These are phyloP conservation scores for Coix lacrymajobi DNA, from an alignment of 176 grass and related monocot species.

Conservation along the genomic window DNA sequence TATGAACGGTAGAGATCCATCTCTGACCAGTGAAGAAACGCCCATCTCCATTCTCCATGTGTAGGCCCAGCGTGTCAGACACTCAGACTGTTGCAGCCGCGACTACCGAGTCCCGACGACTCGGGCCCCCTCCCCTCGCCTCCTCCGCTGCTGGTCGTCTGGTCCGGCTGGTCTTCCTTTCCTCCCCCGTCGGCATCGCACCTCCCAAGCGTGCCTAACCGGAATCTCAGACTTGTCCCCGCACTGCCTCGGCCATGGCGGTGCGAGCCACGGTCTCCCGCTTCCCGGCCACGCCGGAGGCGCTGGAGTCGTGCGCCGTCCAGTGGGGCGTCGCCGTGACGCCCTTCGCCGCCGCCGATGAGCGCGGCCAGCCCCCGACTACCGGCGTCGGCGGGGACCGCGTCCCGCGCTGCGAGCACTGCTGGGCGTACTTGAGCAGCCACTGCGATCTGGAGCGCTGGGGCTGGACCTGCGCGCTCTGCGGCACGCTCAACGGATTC, in stretches of 20 bases:
- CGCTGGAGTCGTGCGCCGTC: constrained; percentile 52
- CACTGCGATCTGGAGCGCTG: constrained; percentile 83
- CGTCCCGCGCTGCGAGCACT: constrained; percentile 83
- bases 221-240: neutral
- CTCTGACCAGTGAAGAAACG: neutral
- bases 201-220: neutral
- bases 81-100: constrained; percentile 9
- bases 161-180: neutral
- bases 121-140: neutral
- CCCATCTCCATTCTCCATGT: neutral
- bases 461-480: constrained; percentile 83
- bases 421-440: constrained; percentile 75
- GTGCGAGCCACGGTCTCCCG: constrained; percentile 65
- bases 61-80: constrained; percentile 11
- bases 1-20: neutral
- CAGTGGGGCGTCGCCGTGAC: constrained; percentile 81
- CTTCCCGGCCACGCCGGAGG: constrained; percentile 52
- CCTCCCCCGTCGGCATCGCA: neutral
- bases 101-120: neutral
- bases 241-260: constrained; percentile 37
- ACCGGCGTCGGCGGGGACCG: constrained; percentile 42
- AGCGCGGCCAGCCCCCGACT: constrained; percentile 47
- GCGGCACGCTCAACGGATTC: constrained; percentile 72
- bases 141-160: neutral
- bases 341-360: constrained; percentile 69